Evolutionary conservation across 2,329 filamentous ascomycete genomes (phyloP).

Genomic region (Colletotrichum tofieldiae): DNA sequence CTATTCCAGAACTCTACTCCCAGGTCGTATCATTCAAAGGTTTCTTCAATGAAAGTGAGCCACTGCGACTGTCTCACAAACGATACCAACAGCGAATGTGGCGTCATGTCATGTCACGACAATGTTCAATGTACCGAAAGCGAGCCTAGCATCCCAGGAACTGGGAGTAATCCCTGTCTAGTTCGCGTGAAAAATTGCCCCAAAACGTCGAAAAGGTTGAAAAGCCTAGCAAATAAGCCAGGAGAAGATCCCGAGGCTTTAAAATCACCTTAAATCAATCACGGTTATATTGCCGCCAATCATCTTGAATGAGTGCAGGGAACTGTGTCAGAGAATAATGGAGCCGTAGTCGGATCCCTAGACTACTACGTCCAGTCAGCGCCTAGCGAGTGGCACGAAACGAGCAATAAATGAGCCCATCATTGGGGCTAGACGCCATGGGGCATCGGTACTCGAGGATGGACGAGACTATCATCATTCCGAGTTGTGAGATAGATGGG

Average conservation of each 20-base stretch:
- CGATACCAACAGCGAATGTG: no score
- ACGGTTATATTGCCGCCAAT: conserved; percentile 22
- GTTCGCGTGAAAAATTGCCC: background rate
- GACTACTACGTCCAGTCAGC: conserved; percentile 21
- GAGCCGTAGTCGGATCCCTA: conserved; percentile 12
- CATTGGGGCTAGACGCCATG: conserved; percentile 8
- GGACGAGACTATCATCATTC: conserved; percentile 25
- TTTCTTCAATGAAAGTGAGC: no score
- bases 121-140: background rate
- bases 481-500: conserved; percentile 1
- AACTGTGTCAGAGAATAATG: conserved; percentile 24
- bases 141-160: background rate
- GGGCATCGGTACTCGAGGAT: background rate
- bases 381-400: conserved; percentile 25
- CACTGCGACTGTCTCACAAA: no score
- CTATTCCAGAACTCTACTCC: no score
- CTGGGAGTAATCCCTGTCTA: background rate
- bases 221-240: background rate
- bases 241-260: conserved; percentile 18
- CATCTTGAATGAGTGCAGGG: conserved; percentile 15
- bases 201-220: background rate
- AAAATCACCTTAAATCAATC: conserved; percentile 17
- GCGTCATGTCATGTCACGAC: background rate
- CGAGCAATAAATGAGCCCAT: conserved; percentile 9
- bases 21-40: no score